Percentiles rank a stretch among this genome's conserved stretches.
Evolutionary conservation across 73 alveolate genomes (phyloP).

Genomic region (Diophrys appendiculata): DNA sequence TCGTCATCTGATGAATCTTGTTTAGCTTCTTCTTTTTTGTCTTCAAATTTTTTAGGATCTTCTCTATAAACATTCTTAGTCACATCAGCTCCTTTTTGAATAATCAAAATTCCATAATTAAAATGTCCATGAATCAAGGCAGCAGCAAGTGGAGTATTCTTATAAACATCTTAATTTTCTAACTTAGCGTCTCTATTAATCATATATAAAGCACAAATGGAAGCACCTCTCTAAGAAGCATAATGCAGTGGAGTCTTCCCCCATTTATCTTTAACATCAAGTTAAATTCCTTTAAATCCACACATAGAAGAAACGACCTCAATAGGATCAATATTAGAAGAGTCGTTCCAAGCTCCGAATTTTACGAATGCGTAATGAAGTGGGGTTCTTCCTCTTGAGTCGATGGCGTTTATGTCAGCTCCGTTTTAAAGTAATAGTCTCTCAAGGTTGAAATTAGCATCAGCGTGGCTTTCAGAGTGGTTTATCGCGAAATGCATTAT

Average conservation of each 20-base stretch:
- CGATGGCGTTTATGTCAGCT: conserved; percentile 80
- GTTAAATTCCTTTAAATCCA: no score
- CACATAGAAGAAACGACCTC: background rate
- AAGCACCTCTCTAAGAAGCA: conserved; percentile 78
- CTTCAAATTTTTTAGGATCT: conserved; percentile 14
- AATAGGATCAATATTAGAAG: background rate
- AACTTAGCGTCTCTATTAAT: conserved; percentile 30
- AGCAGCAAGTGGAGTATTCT: conserved; percentile 52
- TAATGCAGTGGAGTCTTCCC: conserved; percentile 73
- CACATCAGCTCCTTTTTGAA: conserved; percentile 42
- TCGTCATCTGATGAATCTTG: no score
- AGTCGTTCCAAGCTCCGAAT: background rate
- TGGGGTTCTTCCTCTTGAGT: conserved; percentile 82
- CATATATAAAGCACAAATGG: conserved; percentile 62
- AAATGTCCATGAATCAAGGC: conserved; percentile 23
- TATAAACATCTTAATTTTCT: conserved; percentile 28
- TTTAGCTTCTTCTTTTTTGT: no score
- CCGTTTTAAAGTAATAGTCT: conserved; percentile 81
- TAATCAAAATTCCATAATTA: conserved; percentile 52
- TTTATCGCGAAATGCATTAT: conserved; percentile 96
- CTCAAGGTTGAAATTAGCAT: conserved; percentile 80
- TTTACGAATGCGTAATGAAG: conserved; percentile 51
- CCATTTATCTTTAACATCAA: conserved; percentile 53
- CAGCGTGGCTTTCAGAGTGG: conserved; percentile 40
- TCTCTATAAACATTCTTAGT: conserved; percentile 21